phyloP scores from a whole-genome alignment of 2,329 filamentous ascomycete species.

The Colletotrichum zoysiae region DNA sequence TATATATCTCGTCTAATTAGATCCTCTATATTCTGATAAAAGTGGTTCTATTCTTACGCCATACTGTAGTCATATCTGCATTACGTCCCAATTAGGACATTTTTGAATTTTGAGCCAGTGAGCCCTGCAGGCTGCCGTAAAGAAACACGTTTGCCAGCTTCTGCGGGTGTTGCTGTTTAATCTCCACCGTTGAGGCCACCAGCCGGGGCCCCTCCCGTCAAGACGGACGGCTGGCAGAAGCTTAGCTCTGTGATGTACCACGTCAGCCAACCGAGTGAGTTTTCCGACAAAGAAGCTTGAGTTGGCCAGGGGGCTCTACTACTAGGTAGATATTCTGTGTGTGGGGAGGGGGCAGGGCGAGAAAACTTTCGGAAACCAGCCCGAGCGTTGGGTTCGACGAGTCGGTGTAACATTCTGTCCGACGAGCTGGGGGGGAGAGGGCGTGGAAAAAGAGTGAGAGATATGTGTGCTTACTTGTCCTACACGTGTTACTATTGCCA shows the following conservation, averaged over 20 bases:
- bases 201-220: slow-evolving; percentile 40
- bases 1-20: no score
- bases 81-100: no score
- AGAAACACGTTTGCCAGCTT: not conserved
- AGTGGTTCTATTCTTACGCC: no score
- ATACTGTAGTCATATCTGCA: no score
- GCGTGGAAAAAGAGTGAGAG: not conserved
- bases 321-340: not conserved
- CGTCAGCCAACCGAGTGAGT: not conserved
- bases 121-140: no score
- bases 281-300: not conserved
- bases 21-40: no score
- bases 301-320: not conserved
- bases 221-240: slow-evolving; percentile 31
- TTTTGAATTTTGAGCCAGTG: no score
- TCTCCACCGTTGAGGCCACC: slow-evolving; percentile 40
- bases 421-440: not conserved
- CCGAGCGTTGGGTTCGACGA: slow-evolving; percentile 2
- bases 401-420: slow-evolving; percentile 36
- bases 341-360: slow-evolving; percentile 9
- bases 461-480: no score
- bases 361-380: slow-evolving; percentile 19
- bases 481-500: not conserved
- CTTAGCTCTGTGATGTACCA: not conserved
- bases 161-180: slow-evolving; percentile 41